Base-by-base conservation (phyloP, 768 basidiomycete species). In the Suillus sp. region DNA sequence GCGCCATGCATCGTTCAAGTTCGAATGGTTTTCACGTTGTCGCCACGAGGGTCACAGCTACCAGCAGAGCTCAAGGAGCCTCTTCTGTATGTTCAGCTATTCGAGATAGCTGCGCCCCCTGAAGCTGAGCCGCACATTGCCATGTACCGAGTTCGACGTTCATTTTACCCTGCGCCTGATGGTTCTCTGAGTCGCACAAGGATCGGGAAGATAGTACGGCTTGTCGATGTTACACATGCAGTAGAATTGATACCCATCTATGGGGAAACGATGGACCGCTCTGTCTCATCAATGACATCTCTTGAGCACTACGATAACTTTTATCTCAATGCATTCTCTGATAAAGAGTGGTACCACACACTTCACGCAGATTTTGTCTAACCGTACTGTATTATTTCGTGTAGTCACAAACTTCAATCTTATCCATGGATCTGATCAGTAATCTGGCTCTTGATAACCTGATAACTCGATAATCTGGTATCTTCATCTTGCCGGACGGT, bases 1-100 rank as follows among this genome's bases (percentile, higher is more conserved):
- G 51, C 13, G 5, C 22, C 22, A 47, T 64, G 54, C 3, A 38
- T 70, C 7, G 68, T 67, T 13, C 66, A 69, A 62, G 59, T 70
- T 20, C 54, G 70, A 4, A 57, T 65, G 9, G 61, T 70, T 13
- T 65, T 72, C 32, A 35, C 54, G 43, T n/a, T 45, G 7, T n/a
- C 4, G 1, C 54, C 25, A 8, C 57, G 8, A 57, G 13, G 38
- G 55, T 59, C 27, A 13, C 38, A 34, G n/a, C 35, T 42, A 14
- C 62, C n/a, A 1, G 0, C 1, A 0, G 13, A 20, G 18, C 40
- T 59, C 2, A 25, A 27, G 7, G n/a, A 20, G 1, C 62, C 57
- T 18, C 27, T 63, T 27, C 1, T 63, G 22, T 59, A 59, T 40
- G n/a, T 63, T 16, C 7, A 63, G 22, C 62, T 40, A 45, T 51